These are phyloP conservation scores for Penicilliopsis zonata DNA, from an alignment of 495 filamentous ascomycete species.

Conservation along the genomic window DNA sequence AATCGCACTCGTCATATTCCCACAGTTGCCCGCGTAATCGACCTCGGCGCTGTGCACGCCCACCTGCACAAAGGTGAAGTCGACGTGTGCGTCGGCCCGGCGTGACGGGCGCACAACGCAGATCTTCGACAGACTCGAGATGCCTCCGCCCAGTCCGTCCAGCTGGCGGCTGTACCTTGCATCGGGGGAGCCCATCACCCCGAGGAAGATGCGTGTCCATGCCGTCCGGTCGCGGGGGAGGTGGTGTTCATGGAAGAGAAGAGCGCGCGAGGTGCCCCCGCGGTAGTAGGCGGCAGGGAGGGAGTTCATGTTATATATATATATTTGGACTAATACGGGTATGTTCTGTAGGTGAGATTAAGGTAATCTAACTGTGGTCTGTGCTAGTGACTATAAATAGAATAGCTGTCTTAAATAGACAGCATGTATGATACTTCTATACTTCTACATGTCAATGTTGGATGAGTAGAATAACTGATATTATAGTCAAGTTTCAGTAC, in stretches of 20 bases:
- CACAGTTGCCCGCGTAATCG: conserved; percentile 61
- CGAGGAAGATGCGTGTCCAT: conserved; percentile 48
- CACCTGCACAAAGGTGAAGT: conserved; percentile 62
- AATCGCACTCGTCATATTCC: conserved; percentile 59
- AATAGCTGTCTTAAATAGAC: too few species aligned
- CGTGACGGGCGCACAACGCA: conserved; percentile 44
- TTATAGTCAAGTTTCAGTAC: too few species aligned
- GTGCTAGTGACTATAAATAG: too few species aligned
- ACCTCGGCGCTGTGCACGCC: conserved; percentile 45
- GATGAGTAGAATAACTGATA: too few species aligned
- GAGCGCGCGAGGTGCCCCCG: conserved; percentile 58
- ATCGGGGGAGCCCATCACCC: conserved; percentile 57
- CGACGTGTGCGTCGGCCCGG: conserved; percentile 45
- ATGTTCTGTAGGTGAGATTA: too few species aligned
- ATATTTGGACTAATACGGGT: too few species aligned
- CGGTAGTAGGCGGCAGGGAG: conserved; percentile 59
- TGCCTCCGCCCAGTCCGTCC: conserved; percentile 59
- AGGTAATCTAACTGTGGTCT: too few species aligned
- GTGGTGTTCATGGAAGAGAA: conserved; percentile 44
- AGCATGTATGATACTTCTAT: too few species aligned
- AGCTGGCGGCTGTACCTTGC: conserved; percentile 54
- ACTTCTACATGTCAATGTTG: too few species aligned
- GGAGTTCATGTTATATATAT: conserved; percentile 5
- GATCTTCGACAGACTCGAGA: conserved; percentile 58
- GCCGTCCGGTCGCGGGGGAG: conserved; percentile 32